Evolutionary conservation across 2,329 filamentous ascomycete genomes (phyloP).

Genomic region (Thelonectria rubi): DNA sequence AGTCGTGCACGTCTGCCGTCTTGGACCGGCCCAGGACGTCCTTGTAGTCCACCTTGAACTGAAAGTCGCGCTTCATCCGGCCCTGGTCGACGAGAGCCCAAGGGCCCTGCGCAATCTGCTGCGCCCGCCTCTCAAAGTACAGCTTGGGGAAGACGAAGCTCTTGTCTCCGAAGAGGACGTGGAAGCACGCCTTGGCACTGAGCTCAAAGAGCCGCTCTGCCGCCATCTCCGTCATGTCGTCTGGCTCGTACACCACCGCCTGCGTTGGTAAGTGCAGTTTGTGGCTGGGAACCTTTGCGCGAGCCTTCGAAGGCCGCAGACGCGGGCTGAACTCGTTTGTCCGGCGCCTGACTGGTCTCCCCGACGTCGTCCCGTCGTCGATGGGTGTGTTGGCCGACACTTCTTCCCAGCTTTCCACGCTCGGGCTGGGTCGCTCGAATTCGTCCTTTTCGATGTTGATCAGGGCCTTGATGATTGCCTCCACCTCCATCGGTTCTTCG

Average conservation of each 20-base stretch:
- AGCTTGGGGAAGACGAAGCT: constrained; percentile 93
- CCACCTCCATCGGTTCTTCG: constrained; percentile 72
- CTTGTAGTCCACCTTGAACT: constrained; percentile 76
- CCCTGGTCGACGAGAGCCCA: constrained; percentile 79
- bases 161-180: constrained; percentile 96
- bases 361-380: constrained; percentile 58
- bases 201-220: constrained; percentile 88
- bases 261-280: constrained; percentile 86
- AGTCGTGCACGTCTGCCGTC: constrained; percentile 75
- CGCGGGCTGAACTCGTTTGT: constrained; percentile 48
- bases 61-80: constrained; percentile 79
- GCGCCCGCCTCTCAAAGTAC: constrained; percentile 82
- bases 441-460: constrained; percentile 76
- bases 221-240: constrained; percentile 78
- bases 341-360: constrained; percentile 47
- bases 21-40: constrained; percentile 71
- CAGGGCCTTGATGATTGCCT: constrained; percentile 76
- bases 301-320: constrained; percentile 46
- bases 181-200: constrained; percentile 92
- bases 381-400: constrained; percentile 70
- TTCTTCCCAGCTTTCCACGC: constrained; percentile 92
- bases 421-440: constrained; percentile 69
- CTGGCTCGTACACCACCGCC: constrained; percentile 84
- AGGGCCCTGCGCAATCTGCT: constrained; percentile 84
- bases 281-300: constrained; percentile 54